Base-by-base conservation (phyloP, 352 stramenopile species). In the Phytophthora macrochlamydospora region DNA sequence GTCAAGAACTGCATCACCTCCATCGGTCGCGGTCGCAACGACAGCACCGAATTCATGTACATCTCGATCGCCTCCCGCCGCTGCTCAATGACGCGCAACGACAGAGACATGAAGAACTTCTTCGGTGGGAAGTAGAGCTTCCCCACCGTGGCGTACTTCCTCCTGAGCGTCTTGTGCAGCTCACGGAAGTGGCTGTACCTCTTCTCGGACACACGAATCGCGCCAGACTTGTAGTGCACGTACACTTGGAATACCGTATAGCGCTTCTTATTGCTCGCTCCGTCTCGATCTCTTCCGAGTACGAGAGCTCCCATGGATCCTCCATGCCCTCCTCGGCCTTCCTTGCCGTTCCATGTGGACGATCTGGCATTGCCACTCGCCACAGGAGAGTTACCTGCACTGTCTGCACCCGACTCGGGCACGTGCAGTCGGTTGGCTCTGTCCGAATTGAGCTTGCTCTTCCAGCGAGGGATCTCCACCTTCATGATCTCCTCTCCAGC, bases 101-200 rank as follows among this genome's bases (percentile, higher is more conserved):
- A 95, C n/a, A 93, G 63, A 48, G 86, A 94, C 69, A 90, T 85
- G 62, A 95, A 95, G 61, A 93, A 92, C 58, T 93, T 92, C 54
- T 94, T 94, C 3, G 86, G 88, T 7, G 88, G 88, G 57, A 95
- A 95, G 56, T 91, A 92, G 30, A 94, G 77, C 48, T 90, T 92
- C 54, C 80, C 82, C 7, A 95, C 86, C 0, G 83, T 86, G 0
- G 83, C 83, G 66, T 94, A 94, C 64, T 92, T 91, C 67, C 78
- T 79, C 24, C 88, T 76, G 48, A 95, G 68, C 50, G 79, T 64
- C 67, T 94, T 93, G 75, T 95, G 88, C 24, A 95, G 76, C 51
- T 92, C 86, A 1, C 88, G 84, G 54, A 95, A 95, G 59, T 95
- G 79, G 50, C 77, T 90, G 67, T 94, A 95, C 30, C 88, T 76